Percentiles rank a stretch among this genome's conserved stretches.
Conservation (phyloP, 1,284 basidiomycete genomes). For the Takashimella koratensis region DNA sequence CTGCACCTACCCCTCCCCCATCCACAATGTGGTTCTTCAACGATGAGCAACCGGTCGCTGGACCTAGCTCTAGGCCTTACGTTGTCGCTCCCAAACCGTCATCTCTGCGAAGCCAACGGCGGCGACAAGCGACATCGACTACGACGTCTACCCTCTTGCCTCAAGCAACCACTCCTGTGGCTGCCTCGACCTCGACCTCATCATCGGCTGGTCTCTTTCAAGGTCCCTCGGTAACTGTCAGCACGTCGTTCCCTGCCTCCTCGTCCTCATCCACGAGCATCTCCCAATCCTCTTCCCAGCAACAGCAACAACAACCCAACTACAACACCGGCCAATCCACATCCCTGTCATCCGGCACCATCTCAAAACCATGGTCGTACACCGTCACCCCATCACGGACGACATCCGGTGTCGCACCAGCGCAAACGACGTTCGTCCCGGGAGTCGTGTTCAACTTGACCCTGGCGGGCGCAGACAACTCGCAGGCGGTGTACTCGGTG, state of each 20-base stretch:
- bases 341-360: neutral
- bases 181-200: neutral
- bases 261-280: neutral
- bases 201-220: neutral
- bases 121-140: neutral
- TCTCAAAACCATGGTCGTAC: slow-evolving; percentile 14
- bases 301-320: neutral
- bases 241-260: neutral
- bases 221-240: neutral
- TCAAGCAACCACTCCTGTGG: no score
- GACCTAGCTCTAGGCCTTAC: neutral
- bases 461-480: slow-evolving; percentile 28
- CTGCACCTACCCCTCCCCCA: neutral
- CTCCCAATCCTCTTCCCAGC: neutral
- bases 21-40: neutral
- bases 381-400: slow-evolving; percentile 9
- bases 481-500: slow-evolving; percentile 37
- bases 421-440: slow-evolving; percentile 31
- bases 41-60: neutral
- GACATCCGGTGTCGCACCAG: slow-evolving; percentile 10
- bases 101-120: neutral
- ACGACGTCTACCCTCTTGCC: neutral
- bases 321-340: neutral
- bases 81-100: neutral
- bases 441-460: slow-evolving; percentile 38